Conservation (phyloP, 768 basidiomycete species). For the Termitomyces sp. region DNA sequence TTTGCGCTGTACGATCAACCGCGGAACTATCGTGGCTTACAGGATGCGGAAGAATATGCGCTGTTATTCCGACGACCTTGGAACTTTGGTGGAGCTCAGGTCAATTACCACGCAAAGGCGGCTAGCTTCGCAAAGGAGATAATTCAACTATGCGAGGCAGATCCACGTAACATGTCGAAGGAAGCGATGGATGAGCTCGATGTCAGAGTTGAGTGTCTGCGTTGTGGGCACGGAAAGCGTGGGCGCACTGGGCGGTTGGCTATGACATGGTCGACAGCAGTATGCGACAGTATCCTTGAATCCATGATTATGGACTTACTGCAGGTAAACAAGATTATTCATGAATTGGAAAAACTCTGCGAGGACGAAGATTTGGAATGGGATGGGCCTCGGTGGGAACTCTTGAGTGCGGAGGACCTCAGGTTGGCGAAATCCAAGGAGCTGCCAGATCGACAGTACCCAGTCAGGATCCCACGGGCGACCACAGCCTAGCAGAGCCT, state of each 20-base stretch:
- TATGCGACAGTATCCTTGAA: slow-evolving; percentile 8
- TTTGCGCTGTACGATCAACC: background rate
- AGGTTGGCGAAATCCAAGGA: background rate
- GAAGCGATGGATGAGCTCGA: slow-evolving; percentile 20
- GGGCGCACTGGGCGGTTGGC: slow-evolving; percentile 14
- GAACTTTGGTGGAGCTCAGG: slow-evolving; percentile 16
- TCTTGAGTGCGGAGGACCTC: background rate
- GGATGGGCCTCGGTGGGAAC: background rate
- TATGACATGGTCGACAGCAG: slow-evolving; percentile 29
- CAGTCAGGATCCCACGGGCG: background rate
- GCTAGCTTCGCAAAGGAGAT: slow-evolving; percentile 16
- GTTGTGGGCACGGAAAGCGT: slow-evolving; percentile 17
- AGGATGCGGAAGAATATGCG: background rate
- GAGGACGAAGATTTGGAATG: background rate
- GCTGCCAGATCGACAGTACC: background rate
- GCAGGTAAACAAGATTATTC: background rate
- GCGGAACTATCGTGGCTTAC: background rate
- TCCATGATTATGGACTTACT: background rate
- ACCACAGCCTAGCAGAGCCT: background rate
- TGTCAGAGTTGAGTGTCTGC: slow-evolving; percentile 23
- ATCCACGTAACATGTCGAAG: slow-evolving; percentile 17
- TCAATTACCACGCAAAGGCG: slow-evolving; percentile 24
- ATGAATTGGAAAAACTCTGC: background rate
- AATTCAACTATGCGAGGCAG: slow-evolving; percentile 19
- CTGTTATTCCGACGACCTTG: slow-evolving; percentile 10